phyloP scores from a whole-genome alignment of 257 asterid genomes.

The Nicotiana noctiflora region DNA sequence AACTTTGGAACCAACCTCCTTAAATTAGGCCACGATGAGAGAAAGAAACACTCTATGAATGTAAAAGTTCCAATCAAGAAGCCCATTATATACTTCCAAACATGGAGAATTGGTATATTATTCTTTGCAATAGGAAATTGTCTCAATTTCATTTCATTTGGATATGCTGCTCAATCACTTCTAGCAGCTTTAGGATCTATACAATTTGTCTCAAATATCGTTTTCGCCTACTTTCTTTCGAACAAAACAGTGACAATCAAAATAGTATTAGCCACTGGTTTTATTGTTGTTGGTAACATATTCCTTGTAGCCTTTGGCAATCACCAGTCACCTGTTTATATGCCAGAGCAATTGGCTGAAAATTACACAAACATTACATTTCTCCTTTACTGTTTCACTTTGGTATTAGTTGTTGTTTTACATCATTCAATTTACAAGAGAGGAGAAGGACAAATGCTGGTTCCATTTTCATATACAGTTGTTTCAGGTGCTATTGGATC shows the following conservation, averaged over 20 bases:
- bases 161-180: constrained; percentile 99
- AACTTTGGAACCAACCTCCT: constrained; percentile 93
- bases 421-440: constrained; percentile 60
- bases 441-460: constrained; percentile 62
- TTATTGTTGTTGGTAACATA: constrained; percentile 88
- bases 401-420: constrained; percentile 52
- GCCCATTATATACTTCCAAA: constrained; percentile 77
- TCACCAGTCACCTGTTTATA: constrained; percentile 93
- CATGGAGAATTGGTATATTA: constrained; percentile 89
- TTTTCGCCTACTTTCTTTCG: constrained; percentile 70
- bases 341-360: constrained; percentile 85
- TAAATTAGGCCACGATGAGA: constrained; percentile 87
- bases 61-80: constrained; percentile 58
- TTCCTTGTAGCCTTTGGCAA: constrained; percentile 98
- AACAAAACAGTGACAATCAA: constrained; percentile 71
- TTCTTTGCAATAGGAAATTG: constrained; percentile 78
- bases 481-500: constrained; percentile 97
- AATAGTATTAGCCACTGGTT: constrained; percentile 76
- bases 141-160: constrained; percentile 93
- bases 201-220: constrained; percentile 86
- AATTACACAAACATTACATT: constrained; percentile 65
- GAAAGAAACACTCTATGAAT: constrained; percentile 39
- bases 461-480: constrained; percentile 86
- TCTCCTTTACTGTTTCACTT: constrained; percentile 68
- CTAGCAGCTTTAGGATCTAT: constrained; percentile 96